Evolutionary conservation across 202 grass and related monocot species (phyloP).

Genomic region (Setaria viridis): DNA sequence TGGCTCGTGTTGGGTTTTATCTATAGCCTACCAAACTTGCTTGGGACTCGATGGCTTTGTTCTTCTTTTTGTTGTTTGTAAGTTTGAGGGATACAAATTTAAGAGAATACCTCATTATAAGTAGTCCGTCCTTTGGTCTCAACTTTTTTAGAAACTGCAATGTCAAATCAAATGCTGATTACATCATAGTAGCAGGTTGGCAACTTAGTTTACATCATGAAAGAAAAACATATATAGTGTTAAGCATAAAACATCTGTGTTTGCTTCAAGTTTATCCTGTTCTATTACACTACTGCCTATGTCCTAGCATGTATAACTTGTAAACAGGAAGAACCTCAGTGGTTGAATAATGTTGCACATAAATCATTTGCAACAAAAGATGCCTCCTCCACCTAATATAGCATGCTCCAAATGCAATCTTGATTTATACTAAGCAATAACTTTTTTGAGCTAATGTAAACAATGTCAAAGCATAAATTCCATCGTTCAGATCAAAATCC

Average conservation of each 20-base stretch:
- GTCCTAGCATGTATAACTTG: not conserved
- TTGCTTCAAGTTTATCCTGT: not conserved
- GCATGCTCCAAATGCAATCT: conserved; percentile 16
- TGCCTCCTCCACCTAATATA: conserved; percentile 29
- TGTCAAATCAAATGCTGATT: conserved; percentile 43
- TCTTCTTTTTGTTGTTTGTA: not conserved
- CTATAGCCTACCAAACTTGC: not conserved
- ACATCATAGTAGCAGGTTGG: conserved; percentile 30
- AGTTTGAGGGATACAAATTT: conserved; percentile 25
- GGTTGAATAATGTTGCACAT: not conserved
- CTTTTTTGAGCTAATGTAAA: conserved; percentile 7
- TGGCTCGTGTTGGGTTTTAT: not conserved
- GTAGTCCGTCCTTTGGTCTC: conserved; percentile 92
- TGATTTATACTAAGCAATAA: conserved; percentile 13
- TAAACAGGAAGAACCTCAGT: conserved; percentile 33
- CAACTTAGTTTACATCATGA: conserved; percentile 17
- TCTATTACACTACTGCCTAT: conserved; percentile 14
- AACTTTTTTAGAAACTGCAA: conserved; percentile 95
- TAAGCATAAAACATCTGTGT: conserved; percentile 7
- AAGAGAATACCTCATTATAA: conserved; percentile 79
- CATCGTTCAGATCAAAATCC: conserved; percentile 16
- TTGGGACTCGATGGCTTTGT: not conserved
- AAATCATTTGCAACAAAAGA: conserved; percentile 21
- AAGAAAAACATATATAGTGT: conserved; percentile 28
- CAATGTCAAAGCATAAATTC: conserved; percentile 13